phyloP scores from a whole-genome alignment of 108 stramenopile species.

The Stephanodiscus minutulus region DNA sequence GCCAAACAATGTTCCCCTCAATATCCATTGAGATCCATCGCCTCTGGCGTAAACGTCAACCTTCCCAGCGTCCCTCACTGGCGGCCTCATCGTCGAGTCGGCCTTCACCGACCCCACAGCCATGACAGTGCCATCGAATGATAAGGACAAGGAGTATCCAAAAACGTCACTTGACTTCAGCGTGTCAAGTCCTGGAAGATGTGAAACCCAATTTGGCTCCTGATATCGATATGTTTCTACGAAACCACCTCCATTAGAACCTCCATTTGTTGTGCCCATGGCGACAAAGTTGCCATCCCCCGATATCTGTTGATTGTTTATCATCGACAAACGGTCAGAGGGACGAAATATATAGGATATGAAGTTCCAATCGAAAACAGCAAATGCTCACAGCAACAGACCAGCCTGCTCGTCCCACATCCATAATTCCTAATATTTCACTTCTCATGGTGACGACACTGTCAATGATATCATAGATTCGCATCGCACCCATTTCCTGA shows the following conservation, averaged over 20 bases:
- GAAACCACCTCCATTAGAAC: not conserved
- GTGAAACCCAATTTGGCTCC: not conserved
- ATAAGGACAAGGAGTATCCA: slow-evolving; percentile 9
- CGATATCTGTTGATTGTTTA: slow-evolving; percentile 3
- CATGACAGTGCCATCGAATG: slow-evolving; percentile 5
- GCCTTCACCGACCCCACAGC: slow-evolving; percentile 14
- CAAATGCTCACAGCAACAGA: slow-evolving; percentile 2
- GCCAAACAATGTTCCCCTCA: slow-evolving; percentile 18
- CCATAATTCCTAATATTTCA: not conserved
- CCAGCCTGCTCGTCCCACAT: slow-evolving; percentile 3
- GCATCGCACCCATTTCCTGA: slow-evolving; percentile 11
- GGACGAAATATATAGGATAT: no score
- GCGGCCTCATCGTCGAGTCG: not conserved
- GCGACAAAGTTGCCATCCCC: slow-evolving; percentile 13
- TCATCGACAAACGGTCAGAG: not conserved
- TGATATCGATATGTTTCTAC: not conserved
- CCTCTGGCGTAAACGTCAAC: slow-evolving; percentile 5
- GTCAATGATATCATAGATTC: slow-evolving; percentile 4
- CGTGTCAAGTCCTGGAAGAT: not conserved
- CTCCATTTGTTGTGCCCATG: slow-evolving; percentile 14
- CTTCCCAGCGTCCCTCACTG: slow-evolving; percentile 15
- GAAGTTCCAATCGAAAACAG: not conserved
- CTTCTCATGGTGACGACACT: not conserved
- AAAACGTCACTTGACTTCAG: not conserved
- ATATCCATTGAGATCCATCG: slow-evolving; percentile 14